Evolutionary conservation across 2,329 filamentous ascomycete genomes (phyloP), one percentile per base, ranked within the genome.

Genomic region (Paecilomyces sp.): DNA sequence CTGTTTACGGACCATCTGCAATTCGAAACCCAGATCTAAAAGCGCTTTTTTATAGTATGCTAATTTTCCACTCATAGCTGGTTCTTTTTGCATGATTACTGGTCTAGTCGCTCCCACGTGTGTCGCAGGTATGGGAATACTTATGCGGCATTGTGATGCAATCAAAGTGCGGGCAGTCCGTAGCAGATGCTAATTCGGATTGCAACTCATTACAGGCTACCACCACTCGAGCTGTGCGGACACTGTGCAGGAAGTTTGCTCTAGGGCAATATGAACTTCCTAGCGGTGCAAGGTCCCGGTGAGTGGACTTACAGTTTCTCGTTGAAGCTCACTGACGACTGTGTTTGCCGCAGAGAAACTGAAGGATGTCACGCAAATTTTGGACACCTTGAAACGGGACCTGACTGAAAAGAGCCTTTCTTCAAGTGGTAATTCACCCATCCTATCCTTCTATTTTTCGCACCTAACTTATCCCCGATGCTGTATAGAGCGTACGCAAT

Each of bases 351-450:
- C 68, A 91, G 83, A 80, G 61, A 92, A 92, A 76, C 80, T 88
- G 59, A 79, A 84, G 60, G 84, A 89, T 58, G 88, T 93, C 50
- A 85, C 81, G 15, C 78, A 80, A 57, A 76, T 94, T 15, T 76
- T 94, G 64, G 76, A 81, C 50, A 81, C 81, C 52, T 80, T 95
- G 50, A 78, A 80, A 6, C 71, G 81, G 56, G 89, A 93, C 70
- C 75, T 91, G 1, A 74, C 83, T 56, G 79, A 82, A n/a, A 78
- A 80, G 55, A 81, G 77, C 25, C 80, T 92, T 50, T 76, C 81
- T 5, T 76, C 85, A 56, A 75, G 85, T 64, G 80, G 90, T 90
- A 76, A 73, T 83, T 74, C 15, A 4, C 55, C 31, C 36, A 25
- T 31, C 1, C 41, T 47, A 30, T 22, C 28, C 18, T 18, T 24